phyloP scores from a whole-genome alignment of 228 moss, liverwort and hornwort species.

The Sphagnum magellanicum region DNA sequence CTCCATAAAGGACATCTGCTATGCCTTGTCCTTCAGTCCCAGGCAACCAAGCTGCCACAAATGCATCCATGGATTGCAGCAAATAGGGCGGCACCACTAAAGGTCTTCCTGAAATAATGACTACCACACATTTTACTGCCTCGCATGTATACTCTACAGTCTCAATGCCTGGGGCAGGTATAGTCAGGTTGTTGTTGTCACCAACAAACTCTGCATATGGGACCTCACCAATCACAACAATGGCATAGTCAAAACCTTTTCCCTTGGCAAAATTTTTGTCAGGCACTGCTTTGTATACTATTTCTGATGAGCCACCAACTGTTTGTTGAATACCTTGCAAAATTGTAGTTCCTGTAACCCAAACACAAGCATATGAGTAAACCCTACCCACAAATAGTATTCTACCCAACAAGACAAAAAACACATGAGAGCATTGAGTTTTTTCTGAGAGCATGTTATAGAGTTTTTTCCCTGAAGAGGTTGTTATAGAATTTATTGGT shows the following conservation, averaged over 20 bases:
- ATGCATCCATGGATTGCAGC: constrained; percentile 17
- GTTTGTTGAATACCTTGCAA: constrained; percentile 19
- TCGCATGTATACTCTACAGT: constrained; percentile 29
- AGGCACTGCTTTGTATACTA: constrained; percentile 29
- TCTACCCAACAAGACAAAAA: background rate
- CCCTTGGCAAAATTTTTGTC: constrained; percentile 20
- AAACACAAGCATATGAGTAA: background rate
- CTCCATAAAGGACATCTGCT: constrained; percentile 50
- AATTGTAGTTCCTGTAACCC: constrained; percentile 31
- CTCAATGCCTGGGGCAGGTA: constrained; percentile 18
- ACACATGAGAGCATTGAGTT: background rate
- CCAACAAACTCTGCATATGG: constrained; percentile 35
- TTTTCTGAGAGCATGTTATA: no score
- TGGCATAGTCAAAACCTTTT: constrained; percentile 25
- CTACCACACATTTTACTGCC: constrained; percentile 20
- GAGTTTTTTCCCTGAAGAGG: no score
- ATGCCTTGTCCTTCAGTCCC: constrained; percentile 50
- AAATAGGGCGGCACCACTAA: constrained; percentile 36
- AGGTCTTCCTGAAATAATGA: constrained; percentile 41
- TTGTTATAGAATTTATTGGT: no score
- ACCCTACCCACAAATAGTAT: no score
- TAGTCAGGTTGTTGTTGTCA: constrained; percentile 37
- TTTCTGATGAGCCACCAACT: constrained; percentile 16
- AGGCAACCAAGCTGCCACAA: constrained; percentile 50
- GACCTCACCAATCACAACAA: constrained; percentile 44